These are phyloP conservation scores for Filobasidium floriforme DNA, from an alignment of 768 basidiomycete species.

Conservation along the genomic window DNA sequence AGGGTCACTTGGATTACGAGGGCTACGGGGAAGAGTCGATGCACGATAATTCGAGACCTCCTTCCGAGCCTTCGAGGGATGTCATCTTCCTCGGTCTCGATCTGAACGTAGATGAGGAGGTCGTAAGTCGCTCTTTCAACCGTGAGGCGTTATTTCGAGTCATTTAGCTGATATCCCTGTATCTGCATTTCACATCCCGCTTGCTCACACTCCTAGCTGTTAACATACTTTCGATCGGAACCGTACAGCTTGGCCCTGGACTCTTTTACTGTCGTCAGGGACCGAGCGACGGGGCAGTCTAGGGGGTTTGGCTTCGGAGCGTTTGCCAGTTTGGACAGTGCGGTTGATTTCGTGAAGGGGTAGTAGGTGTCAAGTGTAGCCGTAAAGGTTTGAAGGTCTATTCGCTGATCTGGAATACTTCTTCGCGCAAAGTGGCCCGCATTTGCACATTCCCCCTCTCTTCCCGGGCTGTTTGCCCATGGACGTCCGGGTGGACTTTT, in stretches of 20 bases:
- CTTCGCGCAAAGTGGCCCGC: slow-evolving; percentile 55
- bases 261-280: slow-evolving; percentile 76
- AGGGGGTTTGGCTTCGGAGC: slow-evolving; percentile 97
- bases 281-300: slow-evolving; percentile 90
- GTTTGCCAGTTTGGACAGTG: slow-evolving; percentile 76
- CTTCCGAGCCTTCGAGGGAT: slow-evolving; percentile 81
- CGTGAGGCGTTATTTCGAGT: too few species aligned
- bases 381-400: neutral
- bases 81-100: slow-evolving; percentile 93
- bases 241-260: slow-evolving; percentile 42
- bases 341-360: slow-evolving; percentile 81
- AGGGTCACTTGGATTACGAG: neutral
- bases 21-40: neutral
- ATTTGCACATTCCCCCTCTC: slow-evolving; percentile 83
- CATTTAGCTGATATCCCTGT: slow-evolving; percentile 43
- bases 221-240: slow-evolving; percentile 35
- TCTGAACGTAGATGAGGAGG: slow-evolving; percentile 82
- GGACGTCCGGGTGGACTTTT: slow-evolving; percentile 60
- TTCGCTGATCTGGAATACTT: slow-evolving; percentile 7
- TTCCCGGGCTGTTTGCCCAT: slow-evolving; percentile 75
- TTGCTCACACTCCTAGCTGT: slow-evolving; percentile 23
- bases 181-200: slow-evolving; percentile 27
- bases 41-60: slow-evolving; percentile 28
- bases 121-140: slow-evolving; percentile 58
- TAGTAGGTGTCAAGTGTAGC: slow-evolving; percentile 42